phyloP scores from a whole-genome alignment of 2,329 filamentous ascomycete species.

The Neoarthrinium moseri region DNA sequence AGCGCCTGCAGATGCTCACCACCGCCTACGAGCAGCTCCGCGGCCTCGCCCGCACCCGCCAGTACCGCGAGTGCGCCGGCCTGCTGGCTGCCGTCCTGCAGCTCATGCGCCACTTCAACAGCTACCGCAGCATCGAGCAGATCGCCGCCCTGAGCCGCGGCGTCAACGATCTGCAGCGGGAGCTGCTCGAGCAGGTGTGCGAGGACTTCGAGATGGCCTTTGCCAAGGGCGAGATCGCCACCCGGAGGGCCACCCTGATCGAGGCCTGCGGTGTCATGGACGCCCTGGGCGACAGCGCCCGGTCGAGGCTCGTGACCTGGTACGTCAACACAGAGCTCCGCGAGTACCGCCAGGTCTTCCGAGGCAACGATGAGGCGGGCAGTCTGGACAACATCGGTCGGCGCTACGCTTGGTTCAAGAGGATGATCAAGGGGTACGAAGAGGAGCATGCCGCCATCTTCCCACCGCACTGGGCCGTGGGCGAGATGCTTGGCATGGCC shows the following conservation, averaged over 20 bases:
- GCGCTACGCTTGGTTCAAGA: conserved; percentile 93
- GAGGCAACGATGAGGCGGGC: conserved; percentile 94
- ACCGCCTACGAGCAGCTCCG: conserved; percentile 97
- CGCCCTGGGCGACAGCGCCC: conserved; percentile 84
- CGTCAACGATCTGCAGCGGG: conserved; percentile 88
- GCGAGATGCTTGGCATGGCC: conserved; percentile 83
- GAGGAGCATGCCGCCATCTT: conserved; percentile 90
- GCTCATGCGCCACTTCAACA: conserved; percentile 98
- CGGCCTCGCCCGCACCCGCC: conserved; percentile 76
- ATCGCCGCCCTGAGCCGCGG: conserved; percentile 91
- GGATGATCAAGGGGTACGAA: conserved; percentile 94
- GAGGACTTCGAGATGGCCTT: conserved; percentile 98
- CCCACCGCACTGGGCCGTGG: conserved; percentile 82
- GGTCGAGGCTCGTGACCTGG: conserved; percentile 83
- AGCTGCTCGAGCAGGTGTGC: conserved; percentile 95
- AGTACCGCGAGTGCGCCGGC: conserved; percentile 94
- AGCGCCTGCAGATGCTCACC: conserved; percentile 96
- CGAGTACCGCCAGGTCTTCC: conserved; percentile 93
- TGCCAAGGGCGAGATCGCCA: conserved; percentile 77
- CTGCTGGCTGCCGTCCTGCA: conserved; percentile 93
- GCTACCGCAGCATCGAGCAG: conserved; percentile 95
- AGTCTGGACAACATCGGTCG: conserved; percentile 95
- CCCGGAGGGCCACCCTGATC: conserved; percentile 67
- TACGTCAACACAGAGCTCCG: conserved; percentile 96
- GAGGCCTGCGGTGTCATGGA: conserved; percentile 95